These are phyloP conservation scores for Diddensiella santjacobensis DNA, from an alignment of 805 yeast genomes.

Conservation along the genomic window DNA sequence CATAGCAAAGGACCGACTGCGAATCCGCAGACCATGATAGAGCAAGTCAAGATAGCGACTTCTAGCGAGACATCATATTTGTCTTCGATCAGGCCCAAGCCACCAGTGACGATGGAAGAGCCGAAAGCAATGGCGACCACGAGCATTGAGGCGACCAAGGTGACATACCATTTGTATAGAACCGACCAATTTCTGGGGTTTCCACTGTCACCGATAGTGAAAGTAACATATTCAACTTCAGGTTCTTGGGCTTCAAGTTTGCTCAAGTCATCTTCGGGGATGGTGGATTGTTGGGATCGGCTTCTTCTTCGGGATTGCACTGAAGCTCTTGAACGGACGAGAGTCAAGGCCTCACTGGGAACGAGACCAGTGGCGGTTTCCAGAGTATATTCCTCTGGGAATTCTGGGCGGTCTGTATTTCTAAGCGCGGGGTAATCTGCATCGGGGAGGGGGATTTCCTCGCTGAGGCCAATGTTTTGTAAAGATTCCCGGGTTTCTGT, in stretches of 20 bases:
- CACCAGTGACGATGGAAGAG: slow-evolving; percentile 86
- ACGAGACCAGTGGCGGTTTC: slow-evolving; percentile 89
- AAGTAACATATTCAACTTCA: slow-evolving; percentile 65
- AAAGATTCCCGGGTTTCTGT: slow-evolving; percentile 73
- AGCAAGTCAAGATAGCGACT: slow-evolving; percentile 75
- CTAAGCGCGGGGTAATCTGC: slow-evolving; percentile 47
- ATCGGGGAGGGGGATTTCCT: slow-evolving; percentile 47
- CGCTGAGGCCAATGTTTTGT: slow-evolving; percentile 55
- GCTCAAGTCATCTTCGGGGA: slow-evolving; percentile 23
- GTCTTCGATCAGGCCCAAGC: slow-evolving; percentile 62
- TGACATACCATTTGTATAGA: slow-evolving; percentile 40
- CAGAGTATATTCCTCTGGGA: slow-evolving; percentile 88
- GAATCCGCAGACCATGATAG: slow-evolving; percentile 86
- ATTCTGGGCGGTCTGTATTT: slow-evolving; percentile 40
- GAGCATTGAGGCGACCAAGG: slow-evolving; percentile 61
- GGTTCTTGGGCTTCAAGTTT: slow-evolving; percentile 47
- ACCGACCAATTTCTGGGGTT: slow-evolving; percentile 86
- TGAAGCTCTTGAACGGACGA: slow-evolving; percentile 43
- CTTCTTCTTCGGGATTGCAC: slow-evolving; percentile 3
- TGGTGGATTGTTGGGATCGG: background rate
- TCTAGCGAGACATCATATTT: slow-evolving; percentile 68
- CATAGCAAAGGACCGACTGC: slow-evolving; percentile 82
- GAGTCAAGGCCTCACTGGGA: slow-evolving; percentile 67
- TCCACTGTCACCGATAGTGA: slow-evolving; percentile 72
- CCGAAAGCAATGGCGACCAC: slow-evolving; percentile 93